A percentile compares a stretch with the other conserved stretches of the same genome.
phyloP scores from a whole-genome alignment of 1,284 basidiomycete genomes.

The Irpex rosettiformis region DNA sequence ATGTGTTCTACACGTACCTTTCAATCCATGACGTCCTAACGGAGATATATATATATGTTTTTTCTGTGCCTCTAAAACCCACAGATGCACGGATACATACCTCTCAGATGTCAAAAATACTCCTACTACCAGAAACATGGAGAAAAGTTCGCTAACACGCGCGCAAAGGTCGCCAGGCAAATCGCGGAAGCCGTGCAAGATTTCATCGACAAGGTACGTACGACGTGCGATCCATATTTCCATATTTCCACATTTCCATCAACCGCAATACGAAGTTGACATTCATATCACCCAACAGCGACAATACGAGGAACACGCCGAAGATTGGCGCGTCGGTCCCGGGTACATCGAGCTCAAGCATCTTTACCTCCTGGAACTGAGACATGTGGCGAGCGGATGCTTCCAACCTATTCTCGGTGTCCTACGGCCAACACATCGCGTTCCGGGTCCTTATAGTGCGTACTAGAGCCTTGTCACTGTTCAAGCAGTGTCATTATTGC shows the following conservation, averaged over 20 bases:
- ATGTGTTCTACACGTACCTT: background rate
- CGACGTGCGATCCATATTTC: background rate
- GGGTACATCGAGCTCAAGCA: conserved; percentile 7
- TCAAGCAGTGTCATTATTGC: too few relatives aligned
- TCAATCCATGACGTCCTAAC: background rate
- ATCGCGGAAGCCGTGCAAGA: conserved; percentile 3
- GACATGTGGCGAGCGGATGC: conserved; percentile 5
- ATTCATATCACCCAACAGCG: background rate
- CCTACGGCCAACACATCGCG: background rate
- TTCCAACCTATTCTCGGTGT: conserved; percentile 5
- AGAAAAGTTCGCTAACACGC: background rate
- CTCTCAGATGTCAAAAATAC: conserved; percentile 1
- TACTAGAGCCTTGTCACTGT: background rate
- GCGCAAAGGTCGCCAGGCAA: background rate
- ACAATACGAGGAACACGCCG: background rate
- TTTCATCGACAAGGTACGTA: conserved; percentile 2
- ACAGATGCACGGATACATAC: background rate
- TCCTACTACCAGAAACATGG: conserved; percentile 2
- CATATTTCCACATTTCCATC: background rate
- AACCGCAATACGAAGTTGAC: background rate
- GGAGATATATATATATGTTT: background rate
- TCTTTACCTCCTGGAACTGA: background rate
- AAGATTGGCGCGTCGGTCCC: conserved; percentile 4
- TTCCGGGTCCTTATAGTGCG: background rate
- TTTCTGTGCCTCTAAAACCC: too few relatives aligned